Evolutionary conservation across 1,139 yeast genomes (phyloP), one percentile per base, ranked within the genome.

Genomic region (Lizanozyma gosingica): DNA sequence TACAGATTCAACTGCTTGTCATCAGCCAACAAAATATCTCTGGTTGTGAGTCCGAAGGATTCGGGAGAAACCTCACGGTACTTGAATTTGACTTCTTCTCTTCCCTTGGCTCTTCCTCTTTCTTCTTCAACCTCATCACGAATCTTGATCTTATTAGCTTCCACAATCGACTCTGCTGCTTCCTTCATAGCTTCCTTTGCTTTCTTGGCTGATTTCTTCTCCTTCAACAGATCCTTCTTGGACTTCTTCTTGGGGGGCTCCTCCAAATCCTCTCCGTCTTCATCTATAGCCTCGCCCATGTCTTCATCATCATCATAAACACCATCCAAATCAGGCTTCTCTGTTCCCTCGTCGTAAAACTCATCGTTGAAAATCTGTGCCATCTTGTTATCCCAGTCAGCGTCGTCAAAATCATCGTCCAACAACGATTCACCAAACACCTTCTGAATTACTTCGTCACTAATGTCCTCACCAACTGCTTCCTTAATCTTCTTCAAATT

Each of bases 21-120:
- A 54, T 85, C 94, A 8, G 98, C 99, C 44, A 86, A 64, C 41
- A 94, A 67, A 40, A 94, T 92, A 53, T 94, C 99, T 45, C 94
- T 73, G 0, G 94, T 75, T 0, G 87, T 73, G 41, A 94, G 72
- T 8, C 97, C 97, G 63, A 78, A 94, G 9, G 90, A 65, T 54
- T 94, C 98, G 3, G 99, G 97, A 0, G 95, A 88, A 3, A 92
- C 97, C 52, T 88, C 95, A 52, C 97, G 76, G 59, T 94, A 94
- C 53, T 80, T 80, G 71, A 92, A 92, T 43, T 70, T 74, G 37
- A 76, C 51, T 15, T 66, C 73, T 18, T 63, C 71, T 2, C 60
- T 62, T 14, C 64, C 64, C 51, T 38, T 60, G 45, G 63, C 73
- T 35, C 54, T 45, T 35, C 71, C 77, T 54, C 81, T 68, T 53